phyloP scores from a whole-genome alignment of 2,329 filamentous ascomycete genomes.

The Chrysosporium keratinophilum region DNA sequence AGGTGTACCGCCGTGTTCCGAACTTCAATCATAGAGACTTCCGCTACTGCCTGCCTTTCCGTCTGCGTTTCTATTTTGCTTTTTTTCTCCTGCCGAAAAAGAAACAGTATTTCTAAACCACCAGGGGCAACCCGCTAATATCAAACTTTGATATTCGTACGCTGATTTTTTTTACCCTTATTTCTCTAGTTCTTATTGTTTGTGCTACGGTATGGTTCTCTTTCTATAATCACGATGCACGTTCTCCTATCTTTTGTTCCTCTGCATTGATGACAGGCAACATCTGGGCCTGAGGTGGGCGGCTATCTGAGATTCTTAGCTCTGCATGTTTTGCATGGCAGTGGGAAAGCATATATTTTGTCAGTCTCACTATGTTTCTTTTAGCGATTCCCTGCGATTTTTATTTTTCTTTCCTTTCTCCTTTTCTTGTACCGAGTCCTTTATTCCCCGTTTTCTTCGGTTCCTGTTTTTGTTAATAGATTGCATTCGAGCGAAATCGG shows the following conservation, averaged over 20 bases:
- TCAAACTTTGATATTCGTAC: constrained; percentile 11
- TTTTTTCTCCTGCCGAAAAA: constrained; percentile 8
- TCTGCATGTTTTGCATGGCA: constrained; percentile 7
- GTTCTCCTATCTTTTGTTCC: neutral
- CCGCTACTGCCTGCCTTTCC: neutral
- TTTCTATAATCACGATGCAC: constrained; percentile 4
- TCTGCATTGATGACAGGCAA: constrained; percentile 10
- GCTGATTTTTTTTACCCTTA: constrained; percentile 9
- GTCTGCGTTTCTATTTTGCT: constrained; percentile 2
- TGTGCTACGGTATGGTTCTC: neutral
- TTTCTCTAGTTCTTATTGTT: constrained; percentile 12
- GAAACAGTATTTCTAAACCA: constrained; percentile 22
- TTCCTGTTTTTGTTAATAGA: constrained; percentile 9
- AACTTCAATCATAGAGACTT: neutral
- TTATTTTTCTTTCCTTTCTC: neutral
- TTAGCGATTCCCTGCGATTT: neutral
- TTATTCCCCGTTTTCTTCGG: neutral
- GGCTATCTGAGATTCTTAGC: constrained; percentile 11
- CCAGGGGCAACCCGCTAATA: constrained; percentile 29
- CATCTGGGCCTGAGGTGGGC: constrained; percentile 5
- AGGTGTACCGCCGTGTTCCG: too few relatives aligned
- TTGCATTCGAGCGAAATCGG: constrained; percentile 12
- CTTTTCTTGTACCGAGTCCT: neutral
- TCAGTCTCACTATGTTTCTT: neutral
- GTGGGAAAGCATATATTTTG: neutral